Evolutionary conservation across 1,284 basidiomycete genomes (phyloP).

Genomic region (Tilletiaria anomala): DNA sequence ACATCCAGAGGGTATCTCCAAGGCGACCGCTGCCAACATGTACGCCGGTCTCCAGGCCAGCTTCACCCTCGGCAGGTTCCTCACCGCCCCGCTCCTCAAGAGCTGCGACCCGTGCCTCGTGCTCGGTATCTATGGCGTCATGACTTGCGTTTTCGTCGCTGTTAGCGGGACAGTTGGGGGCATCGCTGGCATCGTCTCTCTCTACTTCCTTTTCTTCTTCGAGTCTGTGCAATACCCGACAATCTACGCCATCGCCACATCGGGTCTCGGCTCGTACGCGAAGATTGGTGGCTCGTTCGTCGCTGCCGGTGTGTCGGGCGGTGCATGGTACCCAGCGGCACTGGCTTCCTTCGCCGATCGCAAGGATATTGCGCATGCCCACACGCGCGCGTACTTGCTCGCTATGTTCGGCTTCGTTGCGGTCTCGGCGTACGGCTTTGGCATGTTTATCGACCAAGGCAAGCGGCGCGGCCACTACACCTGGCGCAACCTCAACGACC

Average conservation of each 20-base stretch:
- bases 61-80: too few species aligned
- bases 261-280: slow-evolving; percentile 31
- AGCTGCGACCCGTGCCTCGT: slow-evolving; percentile 53
- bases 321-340: slow-evolving; percentile 59
- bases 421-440: slow-evolving; percentile 10
- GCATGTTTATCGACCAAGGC: slow-evolving; percentile 12
- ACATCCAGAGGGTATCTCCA: too few species aligned
- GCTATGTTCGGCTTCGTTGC: slow-evolving; percentile 10
- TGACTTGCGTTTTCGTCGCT: slow-evolving; percentile 48
- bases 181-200: slow-evolving; percentile 49
- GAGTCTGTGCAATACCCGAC: slow-evolving; percentile 45
- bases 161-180: slow-evolving; percentile 48
- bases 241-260: slow-evolving; percentile 57
- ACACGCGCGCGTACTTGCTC: slow-evolving; percentile 13
- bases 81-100: slow-evolving; percentile 51
- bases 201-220: slow-evolving; percentile 62
- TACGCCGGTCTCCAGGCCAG: too few species aligned
- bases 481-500: slow-evolving; percentile 13
- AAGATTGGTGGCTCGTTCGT: slow-evolving; percentile 13
- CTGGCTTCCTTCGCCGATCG: slow-evolving; percentile 55
- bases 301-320: slow-evolving; percentile 52
- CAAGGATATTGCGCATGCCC: slow-evolving; percentile 5
- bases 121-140: slow-evolving; percentile 41
- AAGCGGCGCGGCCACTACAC: slow-evolving; percentile 7
- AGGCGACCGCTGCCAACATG: too few species aligned